phyloP scores from a whole-genome alignment of 352 stramenopile genomes.

The Globisporangium spinosum region DNA sequence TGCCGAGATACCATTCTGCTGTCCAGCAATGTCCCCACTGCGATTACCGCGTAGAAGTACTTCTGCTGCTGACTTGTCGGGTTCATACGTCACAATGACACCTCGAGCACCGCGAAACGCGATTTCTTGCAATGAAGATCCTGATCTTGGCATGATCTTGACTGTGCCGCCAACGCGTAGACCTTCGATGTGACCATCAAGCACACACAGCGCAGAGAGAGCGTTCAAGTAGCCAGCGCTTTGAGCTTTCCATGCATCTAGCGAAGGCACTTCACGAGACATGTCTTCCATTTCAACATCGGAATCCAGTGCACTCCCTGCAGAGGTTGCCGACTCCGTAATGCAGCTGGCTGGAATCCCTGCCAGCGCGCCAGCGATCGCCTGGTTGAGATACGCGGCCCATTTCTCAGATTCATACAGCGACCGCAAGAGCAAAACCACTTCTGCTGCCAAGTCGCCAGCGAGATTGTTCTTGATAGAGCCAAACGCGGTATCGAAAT shows the following conservation, averaged over 20 bases:
- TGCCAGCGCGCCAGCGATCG: conserved; percentile 50
- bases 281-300: conserved; percentile 88
- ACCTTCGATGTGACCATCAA: conserved; percentile 84
- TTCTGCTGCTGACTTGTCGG: conserved; percentile 79
- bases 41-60: conserved; percentile 59
- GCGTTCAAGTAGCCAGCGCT: conserved; percentile 53
- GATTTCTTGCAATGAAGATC: conserved; percentile 67
- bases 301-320: conserved; percentile 34
- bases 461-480: conserved; percentile 33
- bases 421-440: conserved; percentile 78
- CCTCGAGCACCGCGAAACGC: conserved; percentile 69
- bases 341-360: conserved; percentile 43
- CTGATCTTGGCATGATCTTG: conserved; percentile 76
- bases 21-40: conserved; percentile 28
- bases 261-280: conserved; percentile 48
- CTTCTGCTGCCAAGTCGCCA: conserved; percentile 57
- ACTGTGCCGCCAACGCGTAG: conserved; percentile 77
- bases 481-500: background rate
- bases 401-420: conserved; percentile 78
- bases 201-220: conserved; percentile 71
- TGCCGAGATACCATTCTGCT: conserved; percentile 31
- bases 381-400: conserved; percentile 58
- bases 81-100: conserved; percentile 75
- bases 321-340: conserved; percentile 25
- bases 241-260: conserved; percentile 51